Base-by-base conservation (phyloP, 148 eudicot genomes). In the Vaccinium macrocarpon region DNA sequence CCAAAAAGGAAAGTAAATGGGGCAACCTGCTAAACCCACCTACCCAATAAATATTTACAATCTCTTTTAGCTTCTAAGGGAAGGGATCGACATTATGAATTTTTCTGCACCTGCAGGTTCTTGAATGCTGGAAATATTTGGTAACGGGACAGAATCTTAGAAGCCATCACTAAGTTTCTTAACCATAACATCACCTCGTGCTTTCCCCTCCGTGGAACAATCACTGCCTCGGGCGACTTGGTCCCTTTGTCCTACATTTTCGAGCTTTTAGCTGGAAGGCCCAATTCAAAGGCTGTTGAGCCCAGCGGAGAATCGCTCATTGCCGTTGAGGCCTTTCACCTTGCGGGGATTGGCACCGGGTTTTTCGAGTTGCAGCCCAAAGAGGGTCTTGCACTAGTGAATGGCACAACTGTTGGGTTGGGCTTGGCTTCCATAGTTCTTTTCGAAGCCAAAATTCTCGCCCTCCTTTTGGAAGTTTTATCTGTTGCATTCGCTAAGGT, bases 71-170 rank as follows among this genome's bases (percentile, higher is more conserved):
- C 9, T 7, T 2, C 42, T 0, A 32, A 2, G n/a, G n/a, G n/a
- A n/a, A n/a, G n/a, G n/a, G n/a, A n/a, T n/a, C n/a, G n/a, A 29
- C 32, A 38, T 21, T 2, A 13, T 42, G 16, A 16, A 46, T 4
- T 72, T 55, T 46, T 14, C 15, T 21, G 35, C 8, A 16, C 13
- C 50, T n/a, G n/a, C n/a, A 84, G 89, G 62, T 87, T 87, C 78
- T 83, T 87, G 85, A 87, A 87, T 75, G 87, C 89, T 1, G 89
- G 89, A n/a, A 55, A 72, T 87, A n/a, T 87, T 87, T n/a, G 87
- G 89, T 12, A 71, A 68, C 35, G 85, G 84, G 19, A 80, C 84
- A 1, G 89, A 87, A 23, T 66, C 86, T n/a, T 15, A 15, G 83
- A 84, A 82, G 89, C 89, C 46, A 82, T 87, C 15, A 72, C 87